Evolutionary conservation across 495 filamentous ascomycete species (phyloP).

Genomic region (Penicillium verhagenii): DNA sequence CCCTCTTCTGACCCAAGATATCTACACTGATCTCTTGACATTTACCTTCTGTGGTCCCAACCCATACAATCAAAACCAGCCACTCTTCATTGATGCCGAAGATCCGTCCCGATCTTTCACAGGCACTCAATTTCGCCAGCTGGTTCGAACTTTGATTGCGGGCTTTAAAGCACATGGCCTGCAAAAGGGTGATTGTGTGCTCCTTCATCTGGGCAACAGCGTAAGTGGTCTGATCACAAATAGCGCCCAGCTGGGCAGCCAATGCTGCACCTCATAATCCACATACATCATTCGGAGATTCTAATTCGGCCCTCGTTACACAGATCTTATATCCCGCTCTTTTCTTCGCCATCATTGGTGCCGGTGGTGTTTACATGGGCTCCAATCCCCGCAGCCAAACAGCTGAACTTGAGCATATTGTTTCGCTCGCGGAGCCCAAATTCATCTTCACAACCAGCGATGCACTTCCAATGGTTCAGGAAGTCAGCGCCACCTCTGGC

Average conservation of each 20-base stretch:
- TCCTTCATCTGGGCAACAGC: conserved; percentile 62
- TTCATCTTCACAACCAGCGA: conserved; percentile 32
- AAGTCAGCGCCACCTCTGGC: conserved; percentile 30
- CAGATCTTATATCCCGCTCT: conserved; percentile 50
- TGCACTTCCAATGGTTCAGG: conserved; percentile 20
- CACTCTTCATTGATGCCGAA: conserved; percentile 57
- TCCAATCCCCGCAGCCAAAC: conserved; percentile 34
- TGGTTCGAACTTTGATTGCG: conserved; percentile 53
- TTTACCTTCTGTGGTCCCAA: conserved; percentile 40
- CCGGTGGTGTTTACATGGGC: conserved; percentile 42
- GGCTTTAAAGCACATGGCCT: conserved; percentile 55
- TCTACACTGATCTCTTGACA: conserved; percentile 42
- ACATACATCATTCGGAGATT: conserved; percentile 1
- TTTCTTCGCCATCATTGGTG: conserved; percentile 49
- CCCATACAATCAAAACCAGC: conserved; percentile 36
- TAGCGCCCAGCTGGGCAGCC: background rate
- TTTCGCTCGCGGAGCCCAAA: conserved; percentile 30
- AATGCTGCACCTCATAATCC: background rate
- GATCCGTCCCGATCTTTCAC: conserved; percentile 54
- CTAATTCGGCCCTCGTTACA: background rate
- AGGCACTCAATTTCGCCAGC: conserved; percentile 44
- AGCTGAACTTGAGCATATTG: conserved; percentile 33
- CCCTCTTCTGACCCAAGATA: conserved; percentile 19
- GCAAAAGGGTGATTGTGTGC: conserved; percentile 56
- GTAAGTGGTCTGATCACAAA: conserved; percentile 29